These are phyloP conservation scores for Apophysomyces trapeziformis DNA, from an alignment of 371 early-diverging fungal genomes.

Conservation along the genomic window DNA sequence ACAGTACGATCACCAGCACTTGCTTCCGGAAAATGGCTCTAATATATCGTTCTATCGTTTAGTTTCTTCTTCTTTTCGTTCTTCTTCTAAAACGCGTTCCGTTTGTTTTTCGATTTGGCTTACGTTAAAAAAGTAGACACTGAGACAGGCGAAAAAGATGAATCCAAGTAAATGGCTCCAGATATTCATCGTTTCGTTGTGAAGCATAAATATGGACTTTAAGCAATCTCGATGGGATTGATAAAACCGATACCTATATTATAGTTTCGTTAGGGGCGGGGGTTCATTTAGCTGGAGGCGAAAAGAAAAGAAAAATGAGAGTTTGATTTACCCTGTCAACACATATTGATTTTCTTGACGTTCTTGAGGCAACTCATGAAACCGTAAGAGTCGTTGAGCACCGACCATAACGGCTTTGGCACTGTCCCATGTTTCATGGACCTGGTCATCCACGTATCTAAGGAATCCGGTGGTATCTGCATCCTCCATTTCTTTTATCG, in stretches of 20 bases:
- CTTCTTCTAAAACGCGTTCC: background rate
- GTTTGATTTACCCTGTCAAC: slow-evolving; percentile 43
- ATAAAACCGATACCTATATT: slow-evolving; percentile 45
- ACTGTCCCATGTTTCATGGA: slow-evolving; percentile 50
- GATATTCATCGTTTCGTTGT: slow-evolving; percentile 77
- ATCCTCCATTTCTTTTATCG: slow-evolving; percentile 34
- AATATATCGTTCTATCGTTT: background rate
- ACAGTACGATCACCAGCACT: slow-evolving; percentile 54
- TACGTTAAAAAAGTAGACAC: slow-evolving; percentile 58
- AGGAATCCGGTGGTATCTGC: slow-evolving; percentile 39
- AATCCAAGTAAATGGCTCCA: slow-evolving; percentile 74
- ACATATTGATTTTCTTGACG: slow-evolving; percentile 70
- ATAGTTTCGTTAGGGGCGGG: background rate
- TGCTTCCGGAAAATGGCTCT: slow-evolving; percentile 59
- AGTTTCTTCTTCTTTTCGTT: background rate
- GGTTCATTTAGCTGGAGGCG: background rate
- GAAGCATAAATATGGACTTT: slow-evolving; percentile 63
- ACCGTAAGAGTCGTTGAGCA: slow-evolving; percentile 56
- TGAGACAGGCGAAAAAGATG: slow-evolving; percentile 56
- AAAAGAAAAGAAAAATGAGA: background rate
- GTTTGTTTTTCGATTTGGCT: slow-evolving; percentile 35
- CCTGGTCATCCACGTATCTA: slow-evolving; percentile 43
- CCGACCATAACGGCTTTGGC: slow-evolving; percentile 59
- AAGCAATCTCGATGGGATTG: slow-evolving; percentile 50
- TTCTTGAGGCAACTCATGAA: slow-evolving; percentile 62